phyloP scores from a whole-genome alignment of 306 rosid genomes.

The Purshia tridentata region DNA sequence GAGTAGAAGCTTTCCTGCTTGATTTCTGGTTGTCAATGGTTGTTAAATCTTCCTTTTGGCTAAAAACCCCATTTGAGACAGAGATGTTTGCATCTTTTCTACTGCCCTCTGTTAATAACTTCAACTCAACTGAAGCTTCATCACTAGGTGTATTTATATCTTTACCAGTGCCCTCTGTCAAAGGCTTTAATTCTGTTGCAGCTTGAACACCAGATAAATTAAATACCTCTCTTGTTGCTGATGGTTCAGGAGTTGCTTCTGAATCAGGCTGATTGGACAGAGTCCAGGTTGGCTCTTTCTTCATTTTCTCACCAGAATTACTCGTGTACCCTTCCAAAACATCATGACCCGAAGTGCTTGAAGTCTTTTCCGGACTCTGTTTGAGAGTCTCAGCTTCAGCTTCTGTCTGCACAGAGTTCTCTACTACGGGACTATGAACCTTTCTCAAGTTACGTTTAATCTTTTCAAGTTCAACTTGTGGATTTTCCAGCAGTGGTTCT shows the following conservation, averaged over 20 bases:
- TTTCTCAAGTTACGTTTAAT: slow-evolving; percentile 88
- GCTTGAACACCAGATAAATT: slow-evolving; percentile 46
- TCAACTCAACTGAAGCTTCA: slow-evolving; percentile 44
- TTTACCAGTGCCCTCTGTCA: slow-evolving; percentile 47
- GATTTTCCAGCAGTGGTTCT: slow-evolving; percentile 69
- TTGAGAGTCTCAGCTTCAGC: slow-evolving; percentile 54
- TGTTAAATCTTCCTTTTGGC: slow-evolving; percentile 60
- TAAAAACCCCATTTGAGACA: slow-evolving; percentile 53
- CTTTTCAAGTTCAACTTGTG: slow-evolving; percentile 92
- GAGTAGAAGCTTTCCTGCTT: slow-evolving; percentile 50
- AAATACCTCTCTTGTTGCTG: slow-evolving; percentile 40
- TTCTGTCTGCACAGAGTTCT: slow-evolving; percentile 54
- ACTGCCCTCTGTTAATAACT: slow-evolving; percentile 44
- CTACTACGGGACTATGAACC: slow-evolving; percentile 83
- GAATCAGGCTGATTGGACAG: slow-evolving; percentile 40
- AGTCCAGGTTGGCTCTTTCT: slow-evolving; percentile 42
- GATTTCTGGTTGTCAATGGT: slow-evolving; percentile 72
- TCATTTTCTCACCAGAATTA: slow-evolving; percentile 46
- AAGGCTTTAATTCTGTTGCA: slow-evolving; percentile 45
- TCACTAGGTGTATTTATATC: slow-evolving; percentile 44
- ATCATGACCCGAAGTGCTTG: slow-evolving; percentile 34
- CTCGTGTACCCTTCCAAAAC: slow-evolving; percentile 38
- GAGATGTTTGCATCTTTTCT: slow-evolving; percentile 47
- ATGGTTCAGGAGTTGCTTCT: slow-evolving; percentile 53
- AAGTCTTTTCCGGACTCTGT: slow-evolving; percentile 52